phyloP scores from a whole-genome alignment of 345 rosid species.

The Mallotus nudiflorus region DNA sequence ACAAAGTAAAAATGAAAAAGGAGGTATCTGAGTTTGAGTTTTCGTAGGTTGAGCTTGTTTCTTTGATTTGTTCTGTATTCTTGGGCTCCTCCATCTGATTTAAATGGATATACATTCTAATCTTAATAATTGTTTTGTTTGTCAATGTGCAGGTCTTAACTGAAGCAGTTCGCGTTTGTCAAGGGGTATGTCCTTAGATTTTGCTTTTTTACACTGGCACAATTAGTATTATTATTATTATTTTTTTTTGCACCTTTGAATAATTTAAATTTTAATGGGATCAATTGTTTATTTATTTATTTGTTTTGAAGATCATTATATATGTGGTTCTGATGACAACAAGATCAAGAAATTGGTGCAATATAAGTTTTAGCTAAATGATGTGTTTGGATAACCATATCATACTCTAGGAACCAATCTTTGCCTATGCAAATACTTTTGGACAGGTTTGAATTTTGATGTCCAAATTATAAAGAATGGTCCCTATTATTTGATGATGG shows the following conservation, averaged over 20 bases:
- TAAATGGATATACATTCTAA: background rate
- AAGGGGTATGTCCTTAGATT: slow-evolving; percentile 52
- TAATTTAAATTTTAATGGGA: background rate
- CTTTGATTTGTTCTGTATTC: background rate
- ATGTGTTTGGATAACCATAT: background rate
- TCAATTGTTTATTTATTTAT: too few species aligned
- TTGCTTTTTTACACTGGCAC: slow-evolving; percentile 7
- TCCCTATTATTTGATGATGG: too few species aligned
- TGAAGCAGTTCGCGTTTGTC: slow-evolving; percentile 88
- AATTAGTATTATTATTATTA: background rate
- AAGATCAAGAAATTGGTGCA: background rate
- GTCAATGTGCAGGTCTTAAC: slow-evolving; percentile 68
- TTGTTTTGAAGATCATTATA: background rate
- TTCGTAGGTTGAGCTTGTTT: background rate
- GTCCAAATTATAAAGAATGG: too few species aligned
- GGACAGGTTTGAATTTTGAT: too few species aligned
- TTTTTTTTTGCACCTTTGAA: background rate
- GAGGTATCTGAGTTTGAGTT: background rate
- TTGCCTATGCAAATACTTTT: too few species aligned
- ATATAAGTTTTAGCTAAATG: slow-evolving; percentile 2
- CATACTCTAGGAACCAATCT: too few species aligned
- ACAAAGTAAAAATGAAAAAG: background rate
- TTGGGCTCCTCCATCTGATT: background rate
- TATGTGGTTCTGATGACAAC: background rate
- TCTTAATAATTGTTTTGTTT: slow-evolving; percentile 25